Evolutionary conservation across 305 asterid species (phyloP).

Genomic region (Salvia sclarea): DNA sequence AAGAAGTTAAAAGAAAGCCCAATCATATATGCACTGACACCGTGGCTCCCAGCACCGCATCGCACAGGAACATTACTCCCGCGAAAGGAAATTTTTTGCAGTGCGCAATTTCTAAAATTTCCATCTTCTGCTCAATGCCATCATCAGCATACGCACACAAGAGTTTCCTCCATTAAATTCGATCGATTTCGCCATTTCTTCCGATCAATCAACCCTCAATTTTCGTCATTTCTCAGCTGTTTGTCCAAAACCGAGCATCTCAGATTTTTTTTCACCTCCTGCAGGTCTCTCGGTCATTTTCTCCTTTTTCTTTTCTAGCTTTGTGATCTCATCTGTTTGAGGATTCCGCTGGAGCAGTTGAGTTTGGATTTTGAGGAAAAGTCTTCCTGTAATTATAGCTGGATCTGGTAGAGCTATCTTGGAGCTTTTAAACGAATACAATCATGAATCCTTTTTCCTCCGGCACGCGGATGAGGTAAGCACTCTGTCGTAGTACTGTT

Average conservation of each 20-base stretch:
- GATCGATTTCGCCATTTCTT: constrained; percentile 21
- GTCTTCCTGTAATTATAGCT: constrained; percentile 34
- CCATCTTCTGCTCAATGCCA: constrained; percentile 17
- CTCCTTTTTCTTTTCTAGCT: background rate
- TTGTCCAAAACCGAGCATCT: constrained; percentile 25
- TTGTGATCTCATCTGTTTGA: constrained; percentile 34
- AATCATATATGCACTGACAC: constrained; percentile 18
- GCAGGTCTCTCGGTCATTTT: constrained; percentile 34
- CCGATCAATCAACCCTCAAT: constrained; percentile 18
- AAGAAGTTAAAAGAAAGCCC: background rate
- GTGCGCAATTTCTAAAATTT: constrained; percentile 33
- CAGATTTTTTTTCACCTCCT: constrained; percentile 20
- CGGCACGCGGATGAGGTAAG: constrained; percentile 85
- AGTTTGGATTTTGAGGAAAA: constrained; percentile 28
- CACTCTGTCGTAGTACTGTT: constrained; percentile 11
- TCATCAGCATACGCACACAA: background rate
- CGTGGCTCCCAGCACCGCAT: constrained; percentile 22
- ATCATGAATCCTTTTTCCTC: constrained; percentile 92
- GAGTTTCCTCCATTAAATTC: constrained; percentile 27
- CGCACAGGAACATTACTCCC: constrained; percentile 33
- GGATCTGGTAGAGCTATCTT: constrained; percentile 66
- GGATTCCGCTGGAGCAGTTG: constrained; percentile 26
- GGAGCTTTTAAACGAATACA: constrained; percentile 52
- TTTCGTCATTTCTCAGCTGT: constrained; percentile 22
- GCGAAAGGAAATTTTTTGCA: constrained; percentile 12